Conservation (phyloP, 495 filamentous ascomycete genomes). For the Geoglossum glabrum region DNA sequence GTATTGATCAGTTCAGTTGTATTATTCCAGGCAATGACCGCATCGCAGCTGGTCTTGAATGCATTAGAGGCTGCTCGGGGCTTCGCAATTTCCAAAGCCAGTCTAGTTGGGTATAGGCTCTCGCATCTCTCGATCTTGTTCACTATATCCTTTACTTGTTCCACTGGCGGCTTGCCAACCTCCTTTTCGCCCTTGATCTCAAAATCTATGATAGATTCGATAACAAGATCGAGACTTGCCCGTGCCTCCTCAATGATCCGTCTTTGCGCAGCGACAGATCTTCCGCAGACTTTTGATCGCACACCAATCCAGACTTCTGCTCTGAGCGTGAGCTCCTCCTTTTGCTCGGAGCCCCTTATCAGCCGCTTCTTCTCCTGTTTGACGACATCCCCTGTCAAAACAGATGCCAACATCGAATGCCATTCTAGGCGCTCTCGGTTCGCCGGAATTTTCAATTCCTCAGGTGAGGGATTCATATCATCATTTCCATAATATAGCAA, state of each 20-base stretch:
- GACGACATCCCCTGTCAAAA: constrained; percentile 90
- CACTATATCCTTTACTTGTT: constrained; percentile 79
- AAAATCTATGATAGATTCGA: constrained; percentile 80
- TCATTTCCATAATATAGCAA: constrained; percentile 76
- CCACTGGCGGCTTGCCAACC: constrained; percentile 63
- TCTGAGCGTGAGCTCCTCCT: constrained; percentile 49
- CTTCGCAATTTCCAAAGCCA: constrained; percentile 48
- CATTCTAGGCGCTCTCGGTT: constrained; percentile 89
- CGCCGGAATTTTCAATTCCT: constrained; percentile 70
- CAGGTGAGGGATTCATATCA: constrained; percentile 67
- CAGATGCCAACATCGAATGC: constrained; percentile 93
- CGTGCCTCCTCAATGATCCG: constrained; percentile 69
- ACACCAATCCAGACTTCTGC: constrained; percentile 83
- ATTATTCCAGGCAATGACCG: constrained; percentile 89
- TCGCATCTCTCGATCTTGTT: constrained; percentile 75
- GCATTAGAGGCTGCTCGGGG: constrained; percentile 49
- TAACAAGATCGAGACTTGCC: constrained; percentile 38
- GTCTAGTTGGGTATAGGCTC: constrained; percentile 58
- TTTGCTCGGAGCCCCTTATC: constrained; percentile 62
- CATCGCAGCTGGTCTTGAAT: constrained; percentile 62
- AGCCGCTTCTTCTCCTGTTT: constrained; percentile 92
- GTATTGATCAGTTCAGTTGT: constrained; percentile 96
- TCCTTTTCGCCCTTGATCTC: constrained; percentile 86
- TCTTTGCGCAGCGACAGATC: constrained; percentile 62
- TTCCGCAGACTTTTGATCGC: constrained; percentile 58